phyloP scores from a whole-genome alignment of 805 yeast genomes.

The Saturnispora sekii region DNA sequence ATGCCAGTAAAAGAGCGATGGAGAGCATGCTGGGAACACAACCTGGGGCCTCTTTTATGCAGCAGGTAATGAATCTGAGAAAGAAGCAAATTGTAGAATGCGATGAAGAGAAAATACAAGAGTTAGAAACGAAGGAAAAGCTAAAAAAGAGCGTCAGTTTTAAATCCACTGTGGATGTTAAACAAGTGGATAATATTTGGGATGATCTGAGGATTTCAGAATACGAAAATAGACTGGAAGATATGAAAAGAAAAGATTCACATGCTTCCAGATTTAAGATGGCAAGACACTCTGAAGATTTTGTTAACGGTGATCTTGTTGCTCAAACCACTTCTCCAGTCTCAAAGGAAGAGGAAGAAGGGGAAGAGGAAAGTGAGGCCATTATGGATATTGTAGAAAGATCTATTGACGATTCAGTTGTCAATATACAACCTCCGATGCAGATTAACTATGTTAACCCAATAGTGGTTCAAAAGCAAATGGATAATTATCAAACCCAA shows the following conservation, averaged over 20 bases:
- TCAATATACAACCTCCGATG: background rate
- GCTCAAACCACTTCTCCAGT: background rate
- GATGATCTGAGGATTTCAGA: conserved; percentile 30
- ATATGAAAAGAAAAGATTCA: conserved; percentile 4
- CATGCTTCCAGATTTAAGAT: conserved; percentile 14
- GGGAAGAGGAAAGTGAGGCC: conserved; percentile 9
- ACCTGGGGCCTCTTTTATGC: conserved; percentile 33
- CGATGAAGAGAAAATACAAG: background rate
- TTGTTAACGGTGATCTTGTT: background rate
- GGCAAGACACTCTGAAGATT: conserved; percentile 8
- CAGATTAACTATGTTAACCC: background rate
- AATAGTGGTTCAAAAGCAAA: background rate
- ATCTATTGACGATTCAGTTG: background rate
- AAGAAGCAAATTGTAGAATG: conserved; percentile 12
- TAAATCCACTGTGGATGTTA: conserved; percentile 43
- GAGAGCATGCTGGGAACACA: conserved; percentile 17
- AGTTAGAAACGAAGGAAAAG: background rate
- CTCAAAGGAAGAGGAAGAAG: background rate
- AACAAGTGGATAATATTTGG: conserved; percentile 51
- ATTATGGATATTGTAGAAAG: conserved; percentile 16
- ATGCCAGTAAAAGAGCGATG: conserved; percentile 6
- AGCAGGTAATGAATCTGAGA: conserved; percentile 28
- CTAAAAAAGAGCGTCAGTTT: conserved; percentile 44
- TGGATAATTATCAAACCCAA: background rate
- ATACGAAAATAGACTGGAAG: conserved; percentile 10